Evolutionary conservation across 495 filamentous ascomycete species (phyloP), one percentile per base, ranked within the genome.

Genomic region (Trichoderma reesei): DNA sequence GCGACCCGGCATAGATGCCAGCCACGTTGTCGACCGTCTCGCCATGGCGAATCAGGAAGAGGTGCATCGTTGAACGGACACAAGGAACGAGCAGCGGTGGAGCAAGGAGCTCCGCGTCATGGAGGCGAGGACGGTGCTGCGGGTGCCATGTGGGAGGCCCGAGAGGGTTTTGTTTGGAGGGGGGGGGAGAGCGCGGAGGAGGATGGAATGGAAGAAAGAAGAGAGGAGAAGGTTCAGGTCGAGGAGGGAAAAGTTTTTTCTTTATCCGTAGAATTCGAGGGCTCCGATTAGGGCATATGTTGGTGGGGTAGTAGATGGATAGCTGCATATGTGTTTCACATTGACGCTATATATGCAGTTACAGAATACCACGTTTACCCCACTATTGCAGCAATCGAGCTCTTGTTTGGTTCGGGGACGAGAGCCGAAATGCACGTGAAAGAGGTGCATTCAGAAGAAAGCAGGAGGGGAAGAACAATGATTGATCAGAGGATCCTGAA

Each of bases 11-110:
- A 74, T 88, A 91, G 63, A 86, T 70, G 61, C 84, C 81, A 41
- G 86, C 87, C 63, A 94, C 85, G 75, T 96, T 96, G 73, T 94
- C 87, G 51, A 92, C 86, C 4, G 91, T 92, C 74, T 96, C 92
- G 65, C 87, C 92, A 76, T 96, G 91, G 61, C 91, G 84, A 65
- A 94, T 86, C 60, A 96, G 83, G 70, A 90, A 83, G 56, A 96
- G 74, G 71, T 79, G 84, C 89, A 94, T 88, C 26, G 33, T 56
- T 56, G 51, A 36, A 14, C 51, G 9, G 9, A 31, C 51, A 56
- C 51, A 34, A 34, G 51, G 20, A 56, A 56, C 51, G 51, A 56
- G 51, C 51, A 56, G 51, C 51, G 51, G 10, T 56, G 51, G 51
- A 56, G 51, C 51, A 10, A 56, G 8, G 9, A 56, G 51, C 51